Conservation (phyloP, 495 filamentous ascomycete genomes). For the Chaetomidium leptoderma region DNA sequence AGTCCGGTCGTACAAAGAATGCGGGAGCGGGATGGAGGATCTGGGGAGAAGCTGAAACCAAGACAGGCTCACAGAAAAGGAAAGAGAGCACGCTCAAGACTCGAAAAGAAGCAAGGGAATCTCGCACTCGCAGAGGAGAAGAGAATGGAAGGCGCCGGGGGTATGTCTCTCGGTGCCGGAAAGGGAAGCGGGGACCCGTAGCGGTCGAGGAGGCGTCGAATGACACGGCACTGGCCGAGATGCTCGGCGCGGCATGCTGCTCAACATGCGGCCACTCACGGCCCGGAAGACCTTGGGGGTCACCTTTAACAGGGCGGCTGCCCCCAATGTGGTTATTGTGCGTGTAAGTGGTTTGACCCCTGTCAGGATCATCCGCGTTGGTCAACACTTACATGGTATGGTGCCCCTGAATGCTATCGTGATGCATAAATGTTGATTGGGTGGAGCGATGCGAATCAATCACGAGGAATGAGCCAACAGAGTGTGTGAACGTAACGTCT, state of each 20-base stretch:
- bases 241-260: not conserved
- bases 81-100: too few relatives aligned
- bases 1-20: slow-evolving; percentile 9
- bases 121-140: not conserved
- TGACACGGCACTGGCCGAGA: not conserved
- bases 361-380: too few relatives aligned
- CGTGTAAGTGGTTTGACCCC: too few relatives aligned
- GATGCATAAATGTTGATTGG: too few relatives aligned
- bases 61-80: not conserved
- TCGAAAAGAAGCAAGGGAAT: too few relatives aligned
- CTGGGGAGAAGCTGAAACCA: too few relatives aligned
- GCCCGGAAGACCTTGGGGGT: not conserved
- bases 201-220: slow-evolving; percentile 4
- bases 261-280: not conserved
- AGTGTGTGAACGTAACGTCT: not conserved
- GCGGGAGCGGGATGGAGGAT: not conserved
- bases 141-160: not conserved
- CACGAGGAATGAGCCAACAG: not conserved
- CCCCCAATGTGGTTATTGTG: not conserved
- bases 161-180: slow-evolving; percentile 8
- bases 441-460: too few relatives aligned
- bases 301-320: too few relatives aligned
- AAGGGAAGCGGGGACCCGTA: slow-evolving; percentile 8
- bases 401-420: too few relatives aligned
- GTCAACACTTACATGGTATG: too few relatives aligned